Base-by-base conservation (phyloP, 2,329 filamentous ascomycete species). In the Ophiocordyceps sinensis region DNA sequence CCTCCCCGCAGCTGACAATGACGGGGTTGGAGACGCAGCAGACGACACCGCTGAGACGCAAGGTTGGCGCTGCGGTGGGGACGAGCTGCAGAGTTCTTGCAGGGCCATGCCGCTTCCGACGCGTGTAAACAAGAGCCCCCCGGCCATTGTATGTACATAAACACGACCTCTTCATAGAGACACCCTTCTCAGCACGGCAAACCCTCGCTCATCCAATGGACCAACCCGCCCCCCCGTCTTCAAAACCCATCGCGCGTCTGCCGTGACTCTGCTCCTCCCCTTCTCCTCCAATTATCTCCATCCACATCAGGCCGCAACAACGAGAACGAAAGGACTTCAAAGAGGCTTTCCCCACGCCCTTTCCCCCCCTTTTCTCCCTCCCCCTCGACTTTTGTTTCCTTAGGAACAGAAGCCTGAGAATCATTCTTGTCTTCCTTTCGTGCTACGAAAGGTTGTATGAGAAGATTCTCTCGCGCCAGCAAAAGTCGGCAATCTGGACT, bases 401-500 rank as follows among this genome's bases (percentile, higher is more conserved):
- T 57, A 67, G 65, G 65, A 69, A 70, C 66, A 73, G 70, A 71
- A 76, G 73, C 72, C 70, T 74, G 71, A 75, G 71, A 67, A 71
- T 66, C 65, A 65, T 77, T 78, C 73, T 78, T 77, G 67, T 74
- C 73, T 71, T 77, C 75, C 75, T 78, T 77, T 78, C 74, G 74
- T 64, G 50, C 64, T 62, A 77, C 77, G 75, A 53, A 62, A 65
- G 63, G 62, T 65, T 65, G 63, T 59, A 62, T 64, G 77, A 85
- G 80, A 80, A 78, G 73, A 74, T 77, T 67, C 64, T 71, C 68
- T 66, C 62, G 67, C 78, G 70, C 69, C 66, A 65, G 64, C 55
- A 79, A 79, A 83, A 80, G 79, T 82, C 82, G 85, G 73, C 85
- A 95, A 86, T 75, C 88, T 95, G 88, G 88, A 95, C 85, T 95